Evolutionary conservation across 1,284 basidiomycete genomes (phyloP), one percentile per base, ranked within the genome.

Genomic region (Trichosporon inkin): DNA sequence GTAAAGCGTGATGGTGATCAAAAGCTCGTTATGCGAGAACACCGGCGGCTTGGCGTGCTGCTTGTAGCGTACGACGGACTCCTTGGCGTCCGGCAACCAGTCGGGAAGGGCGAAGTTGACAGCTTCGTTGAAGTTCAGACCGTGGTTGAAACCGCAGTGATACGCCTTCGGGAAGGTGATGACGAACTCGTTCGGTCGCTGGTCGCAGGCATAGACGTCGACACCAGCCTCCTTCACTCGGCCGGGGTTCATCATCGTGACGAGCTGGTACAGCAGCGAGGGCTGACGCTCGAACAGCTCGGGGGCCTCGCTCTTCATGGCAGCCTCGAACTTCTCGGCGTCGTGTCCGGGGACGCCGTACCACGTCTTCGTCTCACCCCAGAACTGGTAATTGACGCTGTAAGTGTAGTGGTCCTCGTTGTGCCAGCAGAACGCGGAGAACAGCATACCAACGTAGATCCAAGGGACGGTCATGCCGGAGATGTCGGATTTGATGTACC

Each of bases 401-500:
- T 96, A 98, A 11, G 94, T 98, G 78, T 95, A 96, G 80, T 99
- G 96, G 80, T 99, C 96, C 86, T 99, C 96, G 75, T 99, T 99
- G 80, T 99, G 96, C 96, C 96, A 99, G 78, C 95, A 98, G 79
- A 99, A 99, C 1, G 96, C 95, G 10, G 94, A 97, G 78, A 99
- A 98, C 49, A 94, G 84, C 95, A 99, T 99, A 54, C 96, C 96
- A 61, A 99, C 92, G 77, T 99, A 99, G 57, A 94, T 96, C 96
- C 96, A 99, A 7, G 96, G 96, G 4, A 98, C 92, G 0, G 96
- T 99, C 96, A 99, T 99, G 17, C 96, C 96, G 57, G 93, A 98
- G 61, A 99, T 97, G 77, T 99, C 95, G 6, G 92, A 94, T 79
- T 97, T 96, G 81, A 99, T 97, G 79, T 89, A 99, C 19, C 82